phyloP scores from a whole-genome alignment of 768 basidiomycete species.

The Amanita phalloides region DNA sequence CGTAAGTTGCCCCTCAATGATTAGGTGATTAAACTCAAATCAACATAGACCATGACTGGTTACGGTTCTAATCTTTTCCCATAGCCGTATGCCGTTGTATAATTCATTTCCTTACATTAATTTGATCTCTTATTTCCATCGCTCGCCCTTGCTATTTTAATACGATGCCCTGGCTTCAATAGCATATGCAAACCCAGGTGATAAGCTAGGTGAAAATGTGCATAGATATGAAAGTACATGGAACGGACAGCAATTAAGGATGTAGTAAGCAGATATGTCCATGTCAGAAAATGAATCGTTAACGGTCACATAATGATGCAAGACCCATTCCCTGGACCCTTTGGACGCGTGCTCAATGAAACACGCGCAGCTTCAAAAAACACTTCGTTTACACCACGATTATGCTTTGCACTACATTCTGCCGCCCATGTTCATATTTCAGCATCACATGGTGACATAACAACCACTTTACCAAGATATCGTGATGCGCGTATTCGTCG shows the following conservation, averaged over 20 bases:
- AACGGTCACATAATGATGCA: conserved; percentile 50
- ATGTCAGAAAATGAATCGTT: background rate
- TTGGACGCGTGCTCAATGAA: conserved; percentile 65
- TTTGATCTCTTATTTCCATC: background rate
- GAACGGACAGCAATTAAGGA: background rate
- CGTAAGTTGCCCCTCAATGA: conserved; percentile 26
- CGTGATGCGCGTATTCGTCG: conserved; percentile 87
- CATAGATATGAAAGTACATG: background rate
- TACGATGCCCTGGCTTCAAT: background rate
- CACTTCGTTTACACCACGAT: conserved; percentile 88
- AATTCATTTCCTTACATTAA: background rate
- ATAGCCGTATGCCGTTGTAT: background rate
- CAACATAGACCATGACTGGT: conserved; percentile 51
- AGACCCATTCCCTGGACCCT: conserved; percentile 40
- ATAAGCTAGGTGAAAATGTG: background rate
- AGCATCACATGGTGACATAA: background rate
- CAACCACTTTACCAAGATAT: conserved; percentile 69
- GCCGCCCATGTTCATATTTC: background rate
- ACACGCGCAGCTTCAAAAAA: conserved; percentile 88
- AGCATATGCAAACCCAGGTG: background rate
- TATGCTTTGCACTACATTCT: conserved; percentile 98
- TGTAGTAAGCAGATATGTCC: background rate
- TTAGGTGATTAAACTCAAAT: background rate
- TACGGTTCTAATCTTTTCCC: conserved; percentile 28
- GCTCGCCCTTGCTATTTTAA: background rate